Evolutionary conservation across 257 asterid species (phyloP).

Genomic region (Scutellaria minor): DNA sequence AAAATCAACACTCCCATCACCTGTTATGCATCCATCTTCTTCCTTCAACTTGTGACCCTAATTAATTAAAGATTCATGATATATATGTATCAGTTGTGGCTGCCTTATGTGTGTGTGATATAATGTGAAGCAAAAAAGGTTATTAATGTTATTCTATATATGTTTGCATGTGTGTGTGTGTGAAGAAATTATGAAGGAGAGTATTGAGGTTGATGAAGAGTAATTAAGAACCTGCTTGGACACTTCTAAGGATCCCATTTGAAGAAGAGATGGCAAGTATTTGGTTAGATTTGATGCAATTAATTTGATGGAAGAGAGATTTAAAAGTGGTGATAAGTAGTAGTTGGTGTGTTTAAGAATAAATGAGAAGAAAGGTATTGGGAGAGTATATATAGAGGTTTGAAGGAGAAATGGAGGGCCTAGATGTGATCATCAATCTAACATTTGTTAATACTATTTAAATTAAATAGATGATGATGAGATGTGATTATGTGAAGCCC

Average conservation of each 20-base stretch:
- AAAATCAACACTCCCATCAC: constrained; percentile 82
- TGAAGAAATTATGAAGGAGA: background rate
- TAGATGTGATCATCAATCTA: constrained; percentile 20
- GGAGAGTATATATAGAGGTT: constrained; percentile 41
- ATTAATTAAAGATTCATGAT: background rate
- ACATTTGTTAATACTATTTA: background rate
- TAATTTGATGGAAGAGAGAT: constrained; percentile 12
- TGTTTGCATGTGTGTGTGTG: constrained; percentile 5
- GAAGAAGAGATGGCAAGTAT: constrained; percentile 26
- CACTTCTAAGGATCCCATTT: constrained; percentile 63
- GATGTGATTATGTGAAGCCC: background rate
- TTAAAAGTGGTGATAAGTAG: background rate
- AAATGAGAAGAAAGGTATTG: constrained; percentile 27
- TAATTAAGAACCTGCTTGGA: constrained; percentile 53
- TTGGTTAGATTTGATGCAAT: constrained; percentile 17
- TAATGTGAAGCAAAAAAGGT: background rate
- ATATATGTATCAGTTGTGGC: background rate
- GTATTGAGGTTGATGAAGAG: background rate
- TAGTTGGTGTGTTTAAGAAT: background rate
- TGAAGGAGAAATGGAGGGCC: constrained; percentile 28
- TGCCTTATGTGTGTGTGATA: background rate
- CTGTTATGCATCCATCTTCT: constrained; percentile 47
- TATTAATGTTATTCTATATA: background rate
- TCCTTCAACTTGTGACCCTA: constrained; percentile 52
- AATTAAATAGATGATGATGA: background rate